Conservation (phyloP, 179 eudicot genomes). For the Heliamphora pulchella region DNA sequence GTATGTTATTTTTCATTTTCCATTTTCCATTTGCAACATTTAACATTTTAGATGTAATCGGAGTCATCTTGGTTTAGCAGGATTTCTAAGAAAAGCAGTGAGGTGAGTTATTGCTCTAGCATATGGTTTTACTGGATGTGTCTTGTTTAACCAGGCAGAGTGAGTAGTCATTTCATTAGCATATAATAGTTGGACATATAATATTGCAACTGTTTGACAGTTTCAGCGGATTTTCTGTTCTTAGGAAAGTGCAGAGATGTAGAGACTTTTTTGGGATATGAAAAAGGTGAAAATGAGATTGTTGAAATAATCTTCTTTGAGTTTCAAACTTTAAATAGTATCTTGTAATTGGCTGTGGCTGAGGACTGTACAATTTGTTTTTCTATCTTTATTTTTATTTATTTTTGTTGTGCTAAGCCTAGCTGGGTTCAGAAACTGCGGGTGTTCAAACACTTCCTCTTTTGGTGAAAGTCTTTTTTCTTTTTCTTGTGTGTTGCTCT, state of each 20-base stretch:
- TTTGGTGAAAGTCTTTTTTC: neutral
- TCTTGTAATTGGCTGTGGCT: neutral
- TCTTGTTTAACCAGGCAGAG: neutral
- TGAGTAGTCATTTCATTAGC: neutral
- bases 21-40: conserved; percentile 3
- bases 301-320: neutral
- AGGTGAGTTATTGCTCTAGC: neutral
- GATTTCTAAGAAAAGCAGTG: conserved; percentile 7
- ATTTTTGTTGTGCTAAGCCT: no score
- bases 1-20: neutral
- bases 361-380: neutral
- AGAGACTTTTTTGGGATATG: neutral
- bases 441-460: neutral
- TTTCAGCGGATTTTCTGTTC: neutral
- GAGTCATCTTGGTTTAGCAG: neutral
- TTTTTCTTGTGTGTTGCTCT: neutral
- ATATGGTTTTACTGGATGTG: neutral
- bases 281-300: conserved; percentile 1
- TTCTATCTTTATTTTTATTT: no score
- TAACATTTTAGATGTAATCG: neutral
- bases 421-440: no score
- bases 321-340: neutral
- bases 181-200: neutral
- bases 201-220: neutral
- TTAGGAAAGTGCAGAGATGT: neutral